A percentile compares a stretch with the other conserved stretches of the same genome.
Conservation (phyloP, 257 asterid genomes). For the Solanum paucissectum region DNA sequence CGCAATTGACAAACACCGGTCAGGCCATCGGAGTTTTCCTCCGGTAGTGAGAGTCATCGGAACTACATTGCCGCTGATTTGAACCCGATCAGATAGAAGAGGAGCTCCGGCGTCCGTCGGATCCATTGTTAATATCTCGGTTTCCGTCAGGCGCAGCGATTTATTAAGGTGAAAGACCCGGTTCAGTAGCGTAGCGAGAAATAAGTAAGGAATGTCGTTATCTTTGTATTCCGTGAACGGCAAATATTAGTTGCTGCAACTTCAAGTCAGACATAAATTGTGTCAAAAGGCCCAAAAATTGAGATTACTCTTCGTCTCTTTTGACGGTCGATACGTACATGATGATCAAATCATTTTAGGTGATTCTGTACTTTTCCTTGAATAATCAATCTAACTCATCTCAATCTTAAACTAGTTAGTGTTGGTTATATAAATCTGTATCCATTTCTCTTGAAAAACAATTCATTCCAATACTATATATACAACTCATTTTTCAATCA, state of each 20-base stretch:
- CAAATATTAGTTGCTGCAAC: not conserved
- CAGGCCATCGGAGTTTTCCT: slow-evolving; percentile 54
- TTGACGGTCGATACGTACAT: not conserved
- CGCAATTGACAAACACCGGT: slow-evolving; percentile 36
- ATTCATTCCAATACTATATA: no score
- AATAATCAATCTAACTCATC: no score
- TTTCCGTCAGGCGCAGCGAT: not conserved
- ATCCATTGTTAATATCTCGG: slow-evolving; percentile 1
- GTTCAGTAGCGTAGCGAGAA: not conserved
- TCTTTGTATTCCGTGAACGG: not conserved
- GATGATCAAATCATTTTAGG: not conserved
- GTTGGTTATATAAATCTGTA: not conserved
- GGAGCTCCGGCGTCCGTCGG: slow-evolving; percentile 25
- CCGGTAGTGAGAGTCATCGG: slow-evolving; percentile 38
- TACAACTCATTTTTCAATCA: not conserved
- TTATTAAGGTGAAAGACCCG: not conserved
- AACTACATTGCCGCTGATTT: slow-evolving; percentile 25
- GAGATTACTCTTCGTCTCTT: not conserved
- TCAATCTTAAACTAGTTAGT: not conserved
- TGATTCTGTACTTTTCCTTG: not conserved
- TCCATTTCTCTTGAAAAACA: not conserved
- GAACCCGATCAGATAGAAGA: slow-evolving; percentile 41
- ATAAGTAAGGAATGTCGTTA: not conserved
- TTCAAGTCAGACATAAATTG: not conserved
- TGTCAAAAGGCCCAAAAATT: not conserved